phyloP scores from a whole-genome alignment of 345 rosid genomes.

The Rhodamnia rubescens region DNA sequence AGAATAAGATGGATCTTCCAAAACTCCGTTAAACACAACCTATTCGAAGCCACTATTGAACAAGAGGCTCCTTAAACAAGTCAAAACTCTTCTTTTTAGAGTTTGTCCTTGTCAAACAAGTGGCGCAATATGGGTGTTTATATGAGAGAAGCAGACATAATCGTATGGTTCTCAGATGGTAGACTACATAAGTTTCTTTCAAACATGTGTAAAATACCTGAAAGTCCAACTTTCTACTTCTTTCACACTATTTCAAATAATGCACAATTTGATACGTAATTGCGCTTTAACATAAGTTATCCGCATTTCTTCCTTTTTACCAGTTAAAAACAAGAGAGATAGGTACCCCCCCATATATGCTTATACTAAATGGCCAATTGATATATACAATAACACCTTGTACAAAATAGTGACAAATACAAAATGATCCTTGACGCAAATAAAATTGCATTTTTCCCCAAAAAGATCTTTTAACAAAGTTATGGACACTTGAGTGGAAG shows the following conservation, averaged over 20 bases:
- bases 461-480: not conserved
- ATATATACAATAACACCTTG: not conserved
- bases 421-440: not conserved
- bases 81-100: not conserved
- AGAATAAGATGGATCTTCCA: not conserved
- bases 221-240: not conserved
- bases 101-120: not conserved
- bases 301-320: not conserved
- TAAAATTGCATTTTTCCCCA: not conserved
- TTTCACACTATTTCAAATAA: not conserved
- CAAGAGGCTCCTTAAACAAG: not conserved
- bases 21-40: not conserved
- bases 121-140: not conserved
- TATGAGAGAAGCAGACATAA: not conserved
- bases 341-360: not conserved
- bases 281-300: not conserved
- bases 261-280: not conserved
- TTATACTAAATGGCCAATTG: not conserved
- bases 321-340: not conserved
- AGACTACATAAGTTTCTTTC: not conserved
- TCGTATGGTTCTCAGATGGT: not conserved
- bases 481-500: not conserved
- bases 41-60: not conserved
- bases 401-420: not conserved
- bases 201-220: not conserved